phyloP scores from a whole-genome alignment of 2,329 filamentous ascomycete species.

The Lachnellula suecica region DNA sequence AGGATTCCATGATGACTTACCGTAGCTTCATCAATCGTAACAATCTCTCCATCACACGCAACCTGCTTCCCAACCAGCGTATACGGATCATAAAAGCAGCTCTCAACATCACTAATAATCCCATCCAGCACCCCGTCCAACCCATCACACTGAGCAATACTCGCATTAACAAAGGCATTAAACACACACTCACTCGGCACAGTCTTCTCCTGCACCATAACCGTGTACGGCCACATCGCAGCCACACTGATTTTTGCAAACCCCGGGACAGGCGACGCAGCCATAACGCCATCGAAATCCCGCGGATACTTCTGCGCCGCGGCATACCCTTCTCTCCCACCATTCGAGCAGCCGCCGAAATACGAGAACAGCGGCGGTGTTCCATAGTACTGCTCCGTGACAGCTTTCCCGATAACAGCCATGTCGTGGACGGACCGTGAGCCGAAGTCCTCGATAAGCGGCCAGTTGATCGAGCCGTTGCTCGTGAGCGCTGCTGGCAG shows the following conservation, averaged over 20 bases:
- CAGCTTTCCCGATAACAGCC: slow-evolving; percentile 33
- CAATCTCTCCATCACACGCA: not conserved
- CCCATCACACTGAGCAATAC: slow-evolving; percentile 47
- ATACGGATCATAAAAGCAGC: slow-evolving; percentile 33
- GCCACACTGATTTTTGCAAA: too few species aligned
- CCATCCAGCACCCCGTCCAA: slow-evolving; percentile 48
- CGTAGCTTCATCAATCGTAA: not conserved
- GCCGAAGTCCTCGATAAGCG: not conserved
- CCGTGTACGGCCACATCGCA: too few species aligned
- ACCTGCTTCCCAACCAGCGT: slow-evolving; percentile 12
- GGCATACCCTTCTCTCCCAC: slow-evolving; percentile 38
- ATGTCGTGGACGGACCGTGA: slow-evolving; percentile 35
- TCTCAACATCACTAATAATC: slow-evolving; percentile 38
- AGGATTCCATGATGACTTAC: too few species aligned
- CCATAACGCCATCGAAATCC: too few species aligned
- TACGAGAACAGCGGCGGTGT: slow-evolving; percentile 35
- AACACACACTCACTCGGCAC: slow-evolving; percentile 38
- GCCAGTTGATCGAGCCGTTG: not conserved
- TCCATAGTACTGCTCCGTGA: slow-evolving; percentile 35
- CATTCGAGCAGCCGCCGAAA: slow-evolving; percentile 38
- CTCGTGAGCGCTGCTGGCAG: not conserved
- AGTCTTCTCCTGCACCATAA: slow-evolving; percentile 43
- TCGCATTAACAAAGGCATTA: slow-evolving; percentile 41
- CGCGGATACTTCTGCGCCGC: slow-evolving; percentile 37
- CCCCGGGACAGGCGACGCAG: too few species aligned